Base-by-base conservation (phyloP, 2,329 filamentous ascomycete genomes). In the Aspergillus transmontanensis region DNA sequence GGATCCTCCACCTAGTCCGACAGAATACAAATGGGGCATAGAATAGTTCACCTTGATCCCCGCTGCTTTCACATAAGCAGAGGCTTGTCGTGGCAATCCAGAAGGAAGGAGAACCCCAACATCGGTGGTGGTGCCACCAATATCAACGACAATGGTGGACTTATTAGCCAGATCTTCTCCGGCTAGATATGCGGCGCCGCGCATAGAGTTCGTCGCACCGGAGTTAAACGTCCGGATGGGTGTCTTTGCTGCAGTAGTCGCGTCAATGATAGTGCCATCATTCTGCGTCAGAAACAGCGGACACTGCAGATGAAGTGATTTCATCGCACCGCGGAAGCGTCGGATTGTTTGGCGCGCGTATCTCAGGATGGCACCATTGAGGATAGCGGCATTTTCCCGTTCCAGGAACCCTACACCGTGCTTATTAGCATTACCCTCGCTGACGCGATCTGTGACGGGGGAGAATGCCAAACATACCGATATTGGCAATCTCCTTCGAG, bases 101-200 rank as follows among this genome's bases (percentile, higher is more conserved):
- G 85, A 89, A 0, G 84, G 80, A 7, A 87, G 80, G 4, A 90
- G 73, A 0, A 89, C 74, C 0, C 88, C 87, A 12, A 89, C 85
- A 66, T 90, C 88, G 0, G 87, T 85, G 0, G 88, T 90, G 0
- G 88, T 90, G 3, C 88, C 88, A 0, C 88, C 88, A 59, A 90
- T 85, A 68, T 90, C 88, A 2, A 90, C 84, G 0, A 90, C 87
- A 78, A 90, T 61, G 28, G 48, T 32, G 7, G 48, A 51, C 23
- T 51, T 16, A 12, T 51, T 32, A 16, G 12, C 26, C 6, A 21
- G 28, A 11, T 51, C 26, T 6, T 30, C 23, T 14, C 48, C 48
- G 6, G 48, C 48, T 2, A 51, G 48, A 30, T 30, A 51, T 16
- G 28, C 48, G 7, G 48, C 67, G n/a, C 84, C 83, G 16, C 83